Base-by-base conservation (phyloP, 2,329 filamentous ascomycete genomes). In the Westerdykella ornata region DNA sequence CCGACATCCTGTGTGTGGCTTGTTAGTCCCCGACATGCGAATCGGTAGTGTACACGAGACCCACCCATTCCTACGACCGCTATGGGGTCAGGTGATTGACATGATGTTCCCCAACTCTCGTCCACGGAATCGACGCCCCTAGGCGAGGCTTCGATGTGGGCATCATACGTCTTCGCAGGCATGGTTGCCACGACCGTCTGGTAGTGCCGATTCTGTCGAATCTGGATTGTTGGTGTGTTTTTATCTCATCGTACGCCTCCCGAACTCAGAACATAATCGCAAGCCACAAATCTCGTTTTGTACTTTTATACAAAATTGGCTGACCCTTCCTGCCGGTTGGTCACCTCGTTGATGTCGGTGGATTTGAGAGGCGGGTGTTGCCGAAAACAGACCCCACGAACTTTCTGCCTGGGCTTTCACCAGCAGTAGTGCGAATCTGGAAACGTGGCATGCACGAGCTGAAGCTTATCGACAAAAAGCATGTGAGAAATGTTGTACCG, bases 61-160 rank as follows among this genome's bases (percentile, higher is more conserved):
- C 16, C 38, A 53, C 50, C 52, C 44, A 57, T 56, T 12, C 57
- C 56, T 14, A 59, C 55, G 34, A 60, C 48, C 12, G 56, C 56
- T 2, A 60, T 47, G 2, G 57, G 52, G 28, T 57, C 59, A 11
- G 39, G 46, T 15, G 14, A 18, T 15, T 13, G 9, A 33, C 31
- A 18, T 18, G 17, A 7, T 11, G 31, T 11, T 3, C 17, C 4
- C 5, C 7, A 18, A 33, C 31, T 18, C 9, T 3, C 8, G 34
- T 13, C 32, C 17, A 16, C 34, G 34, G 34, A 20, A 20, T 18
- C 8, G 12, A 13, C n/a, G 15, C 4, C n/a, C 5, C 15, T 20
- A 14, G 9, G n/a, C 34, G 15, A 9, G 22, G 8, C 22, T 19
- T 7, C 15, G 20, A 18, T 5, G 15, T 13, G 11, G 14, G 5